Evolutionary conservation across 495 filamentous ascomycete species (phyloP), one percentile per base, ranked within the genome.

Genomic region (Poronia punctata): DNA sequence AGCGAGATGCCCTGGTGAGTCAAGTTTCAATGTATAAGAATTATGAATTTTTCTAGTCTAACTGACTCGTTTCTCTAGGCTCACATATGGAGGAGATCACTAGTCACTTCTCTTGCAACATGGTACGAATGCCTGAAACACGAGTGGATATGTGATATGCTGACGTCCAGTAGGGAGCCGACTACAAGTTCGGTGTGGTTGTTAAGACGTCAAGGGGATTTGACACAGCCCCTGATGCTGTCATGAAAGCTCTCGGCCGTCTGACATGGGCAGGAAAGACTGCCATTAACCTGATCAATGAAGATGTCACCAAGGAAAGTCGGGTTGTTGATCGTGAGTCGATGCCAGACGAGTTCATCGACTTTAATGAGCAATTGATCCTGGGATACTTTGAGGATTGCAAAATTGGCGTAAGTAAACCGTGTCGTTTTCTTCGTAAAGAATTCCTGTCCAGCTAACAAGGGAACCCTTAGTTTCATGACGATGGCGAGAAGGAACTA

Each of bases 141-240:
- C 17, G 21, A 26, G 0, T 27, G 10, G 17, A 12, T 4, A 24
- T 29, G n/a, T n/a, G n/a, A 12, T 36, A 49, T 28, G 23, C 44
- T 59, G 24, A 54, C 38, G 17, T 37, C n/a, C 15, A 43, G 20
- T 46, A 88, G 79, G 88, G 88, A 0, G 83, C 84, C 36, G 81
- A 80, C 0, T 94, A 95, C 54, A 89, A 93, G 46, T 94, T 81
- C 46, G 73, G 84, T 9, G 84, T 86, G 1, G 61, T 71, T 5
- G 79, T 86, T 3, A 62, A 78, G 7, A 46, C 28, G 6, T 82
- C 81, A 0, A 75, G 59, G 30, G 65, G 63, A 2, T 89, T 94
- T 40, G 50, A 61, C 3, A 70, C 80, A 11, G 82, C 85, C 0
- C 76, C 76, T 0, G 42, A 58, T 5, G 62, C 67, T 0, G 67